Evolutionary conservation across 768 basidiomycete genomes (phyloP), one percentile per base, ranked within the genome.

Genomic region (Leccinum subgranulosum): DNA sequence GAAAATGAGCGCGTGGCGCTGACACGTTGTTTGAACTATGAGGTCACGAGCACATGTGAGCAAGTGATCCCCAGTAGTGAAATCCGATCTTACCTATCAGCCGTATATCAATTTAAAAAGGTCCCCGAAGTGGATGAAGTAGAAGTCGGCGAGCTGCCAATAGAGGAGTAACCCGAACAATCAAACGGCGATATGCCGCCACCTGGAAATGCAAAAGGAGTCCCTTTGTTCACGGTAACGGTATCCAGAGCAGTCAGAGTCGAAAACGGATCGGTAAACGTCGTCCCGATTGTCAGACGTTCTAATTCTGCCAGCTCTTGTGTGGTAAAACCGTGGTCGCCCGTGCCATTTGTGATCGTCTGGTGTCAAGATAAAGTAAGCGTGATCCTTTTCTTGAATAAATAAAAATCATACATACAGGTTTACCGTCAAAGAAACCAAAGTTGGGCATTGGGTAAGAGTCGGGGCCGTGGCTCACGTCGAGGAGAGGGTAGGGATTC

Each of bases 261-360:
- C 33, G 54, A 59, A 60, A 70, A 71, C 0, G 69, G 69, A 60
- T 71, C 61, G 3, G 56, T 68, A 47, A 72, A 72, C 7, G 55
- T 57, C 27, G 66, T 54, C 14, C 43, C 63, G 7, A 63, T 47
- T 10, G 53, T 60, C 17, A 68, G 28, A 49, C 46, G 54, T 27
- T 69, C 68, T 49, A 72, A 17, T 4, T 59, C 59, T 4, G 46
- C 55, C 48, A 66, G 33, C 7, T 65, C 62, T 15, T 63, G 56
- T 1, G 28, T 14, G 28, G 51, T 59, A 19, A 63, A 54, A 23
- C 48, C 49, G 7, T 47, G 54, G 36, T 58, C 36, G 31, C 29
- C 41, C 3, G 27, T 12, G 21, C 50, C 17, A 15, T 47, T 23
- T 14, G 46, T 25, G 46, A 47, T 47, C n/a, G 14, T 43, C 41